These are phyloP conservation scores for Lactarius quietus DNA, from an alignment of 768 basidiomycete genomes.

Conservation along the genomic window DNA sequence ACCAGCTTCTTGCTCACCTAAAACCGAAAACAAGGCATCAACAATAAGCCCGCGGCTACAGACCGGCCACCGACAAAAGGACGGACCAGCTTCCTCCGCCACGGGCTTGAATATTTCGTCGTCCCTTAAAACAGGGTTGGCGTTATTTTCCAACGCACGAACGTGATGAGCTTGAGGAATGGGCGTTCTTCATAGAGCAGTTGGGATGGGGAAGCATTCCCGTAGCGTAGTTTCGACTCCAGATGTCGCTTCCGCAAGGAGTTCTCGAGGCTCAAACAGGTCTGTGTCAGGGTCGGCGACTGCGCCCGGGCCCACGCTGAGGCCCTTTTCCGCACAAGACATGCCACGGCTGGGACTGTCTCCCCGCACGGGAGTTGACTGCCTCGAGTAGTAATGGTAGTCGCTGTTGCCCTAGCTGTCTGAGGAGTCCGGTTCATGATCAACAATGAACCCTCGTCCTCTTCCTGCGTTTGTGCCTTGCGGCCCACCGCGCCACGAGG, in stretches of 20 bases:
- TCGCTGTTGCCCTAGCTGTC: not conserved
- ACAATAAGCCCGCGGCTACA: not conserved
- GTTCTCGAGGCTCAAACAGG: slow-evolving; percentile 24
- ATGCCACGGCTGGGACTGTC: not conserved
- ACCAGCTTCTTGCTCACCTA: slow-evolving; percentile 49
- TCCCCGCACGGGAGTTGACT: not conserved
- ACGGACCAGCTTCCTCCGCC: slow-evolving; percentile 49
- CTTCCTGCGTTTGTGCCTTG: not conserved
- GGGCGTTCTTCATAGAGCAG: slow-evolving; percentile 57
- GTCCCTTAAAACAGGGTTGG: slow-evolving; percentile 49
- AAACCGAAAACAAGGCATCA: not conserved
- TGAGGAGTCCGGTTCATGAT: not conserved
- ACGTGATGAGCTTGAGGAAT: slow-evolving; percentile 60
- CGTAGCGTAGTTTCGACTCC: slow-evolving; percentile 34
- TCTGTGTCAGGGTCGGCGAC: not conserved
- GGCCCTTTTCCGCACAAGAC: not conserved
- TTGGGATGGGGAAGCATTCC: slow-evolving; percentile 51
- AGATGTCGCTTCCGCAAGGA: slow-evolving; percentile 29
- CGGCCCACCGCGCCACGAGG: not conserved
- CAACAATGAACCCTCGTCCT: not conserved
- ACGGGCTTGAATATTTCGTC: slow-evolving; percentile 60
- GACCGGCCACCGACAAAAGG: not conserved
- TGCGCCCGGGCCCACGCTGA: slow-evolving; percentile 14
- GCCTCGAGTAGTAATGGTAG: not conserved
- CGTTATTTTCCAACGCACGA: slow-evolving; percentile 57